Base-by-base conservation (phyloP, 2,329 filamentous ascomycete species). In the Monosporascus sp. region DNA sequence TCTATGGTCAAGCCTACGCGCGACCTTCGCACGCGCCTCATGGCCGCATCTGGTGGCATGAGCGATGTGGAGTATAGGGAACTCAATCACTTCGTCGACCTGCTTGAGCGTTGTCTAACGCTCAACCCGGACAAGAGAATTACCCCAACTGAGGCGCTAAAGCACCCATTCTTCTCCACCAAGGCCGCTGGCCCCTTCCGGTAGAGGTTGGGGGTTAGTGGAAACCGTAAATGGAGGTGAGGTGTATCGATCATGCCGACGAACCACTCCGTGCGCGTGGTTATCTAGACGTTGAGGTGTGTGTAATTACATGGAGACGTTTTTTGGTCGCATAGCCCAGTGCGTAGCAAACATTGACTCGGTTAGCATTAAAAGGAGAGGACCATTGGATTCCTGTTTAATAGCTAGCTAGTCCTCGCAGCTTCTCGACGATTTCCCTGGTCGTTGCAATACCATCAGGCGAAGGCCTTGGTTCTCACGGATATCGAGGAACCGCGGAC, bases 121-220 rank as follows among this genome's bases (percentile, higher is more conserved):
- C 79, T 97, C 59, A 96, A 97, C 66, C 91, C 93, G 1, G 92
- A 96, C 69, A 96, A 95, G 77, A 83, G 94, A 58, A 89, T 94
- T 64, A 93, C 89, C 47, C 89, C 94, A 0, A 77, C 81, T 15
- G 92, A 97, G 65, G 94, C 94, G 48, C 75, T 97, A 63, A 87
- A 85, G 66, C 93, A 97, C 75, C 89, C 89, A 1, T 97, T 97
- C 71, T 91, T 97, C 63, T 75, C 73, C 26, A 74, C 78, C 24
- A 71, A 70, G 67, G 65, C 68, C 52, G 55, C 53, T 35, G 49
- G 53, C 35, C 52, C 55, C 51, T 61, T 55, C 55, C 61, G 62
- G 52, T 66, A 62, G 46, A 51, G 54, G 24, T 40, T 22, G 15
- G n/a, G 50, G n/a, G 41, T 18, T 11, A 4, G 50, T 37, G 4